Conservation (phyloP, 2,329 filamentous ascomycete species). For the Spiromastix sp. region DNA sequence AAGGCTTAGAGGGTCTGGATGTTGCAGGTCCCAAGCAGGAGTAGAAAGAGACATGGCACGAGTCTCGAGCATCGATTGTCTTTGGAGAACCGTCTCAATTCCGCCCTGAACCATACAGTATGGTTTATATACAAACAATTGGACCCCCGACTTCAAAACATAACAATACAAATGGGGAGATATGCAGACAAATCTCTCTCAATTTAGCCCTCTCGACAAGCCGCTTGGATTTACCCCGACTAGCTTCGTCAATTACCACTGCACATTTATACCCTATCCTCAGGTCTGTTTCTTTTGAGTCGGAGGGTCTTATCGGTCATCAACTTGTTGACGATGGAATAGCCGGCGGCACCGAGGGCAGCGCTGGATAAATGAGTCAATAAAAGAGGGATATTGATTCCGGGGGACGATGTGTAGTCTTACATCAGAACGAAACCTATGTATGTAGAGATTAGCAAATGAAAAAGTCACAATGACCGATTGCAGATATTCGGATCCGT, state of each 20-base stretch:
- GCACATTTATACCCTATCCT: too few species aligned
- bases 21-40: slow-evolving; percentile 81
- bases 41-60: slow-evolving; percentile 32
- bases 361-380: slow-evolving; percentile 33
- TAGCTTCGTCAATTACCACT: too few species aligned
- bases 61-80: not conserved
- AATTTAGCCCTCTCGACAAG: too few species aligned
- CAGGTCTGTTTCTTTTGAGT: too few species aligned
- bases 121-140: slow-evolving; percentile 6
- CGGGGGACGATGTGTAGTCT: slow-evolving; percentile 27
- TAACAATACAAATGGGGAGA: too few species aligned
- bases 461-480: slow-evolving; percentile 15
- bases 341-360: slow-evolving; percentile 66
- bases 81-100: not conserved
- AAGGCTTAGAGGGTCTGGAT: slow-evolving; percentile 84
- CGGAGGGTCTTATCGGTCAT: slow-evolving; percentile 85
- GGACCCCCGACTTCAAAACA: too few species aligned
- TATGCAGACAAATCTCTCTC: too few species aligned
- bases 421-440: slow-evolving; percentile 78
- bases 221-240: too few species aligned
- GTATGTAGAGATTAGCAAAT: slow-evolving; percentile 17
- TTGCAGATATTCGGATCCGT: slow-evolving; percentile 34
- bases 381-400: too few species aligned
- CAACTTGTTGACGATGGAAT: slow-evolving; percentile 76
- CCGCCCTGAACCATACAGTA: not conserved